phyloP scores from a whole-genome alignment of 192 early-diverging fungal species.

The Rhizophagus clarus region DNA sequence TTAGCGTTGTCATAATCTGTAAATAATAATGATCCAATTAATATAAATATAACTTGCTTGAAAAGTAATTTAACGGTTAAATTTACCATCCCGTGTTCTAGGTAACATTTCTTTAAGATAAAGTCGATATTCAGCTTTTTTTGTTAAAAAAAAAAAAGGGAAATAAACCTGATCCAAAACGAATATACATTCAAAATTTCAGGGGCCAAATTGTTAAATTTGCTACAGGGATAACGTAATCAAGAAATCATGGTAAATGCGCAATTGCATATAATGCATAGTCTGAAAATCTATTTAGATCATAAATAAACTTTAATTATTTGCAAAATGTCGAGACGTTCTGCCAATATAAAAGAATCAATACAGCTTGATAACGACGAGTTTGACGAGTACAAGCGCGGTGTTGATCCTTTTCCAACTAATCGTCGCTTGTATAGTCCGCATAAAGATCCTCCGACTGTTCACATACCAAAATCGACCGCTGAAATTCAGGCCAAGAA shows the following conservation, averaged over 20 bases:
- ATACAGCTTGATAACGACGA: not conserved
- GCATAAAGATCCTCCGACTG: slow-evolving; percentile 14
- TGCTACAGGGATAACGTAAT: too few relatives aligned
- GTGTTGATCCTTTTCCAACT: not conserved
- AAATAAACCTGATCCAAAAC: too few relatives aligned
- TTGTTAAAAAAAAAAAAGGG: too few relatives aligned
- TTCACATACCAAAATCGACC: not conserved
- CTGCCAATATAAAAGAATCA: not conserved
- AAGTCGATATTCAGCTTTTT: too few relatives aligned
- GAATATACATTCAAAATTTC: too few relatives aligned
- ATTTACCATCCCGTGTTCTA: not conserved
- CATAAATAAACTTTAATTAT: too few relatives aligned
- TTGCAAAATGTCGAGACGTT: not conserved
- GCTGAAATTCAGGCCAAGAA: not conserved
- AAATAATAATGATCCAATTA: not conserved
- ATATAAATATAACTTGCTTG: not conserved
- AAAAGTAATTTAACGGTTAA: not conserved
- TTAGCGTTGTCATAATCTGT: not conserved
- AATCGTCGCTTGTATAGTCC: slow-evolving; percentile 15
- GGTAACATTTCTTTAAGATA: not conserved
- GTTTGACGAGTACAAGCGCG: slow-evolving; percentile 16
- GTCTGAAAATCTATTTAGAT: too few relatives aligned
- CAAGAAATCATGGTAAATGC: too few relatives aligned
- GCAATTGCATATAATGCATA: too few relatives aligned
- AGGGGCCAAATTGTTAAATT: too few relatives aligned